Percentiles rank a stretch among this genome's conserved stretches.
These are phyloP conservation scores for Schizochytrium sp. DNA, from an alignment of 108 stramenopile species.

Conservation along the genomic window DNA sequence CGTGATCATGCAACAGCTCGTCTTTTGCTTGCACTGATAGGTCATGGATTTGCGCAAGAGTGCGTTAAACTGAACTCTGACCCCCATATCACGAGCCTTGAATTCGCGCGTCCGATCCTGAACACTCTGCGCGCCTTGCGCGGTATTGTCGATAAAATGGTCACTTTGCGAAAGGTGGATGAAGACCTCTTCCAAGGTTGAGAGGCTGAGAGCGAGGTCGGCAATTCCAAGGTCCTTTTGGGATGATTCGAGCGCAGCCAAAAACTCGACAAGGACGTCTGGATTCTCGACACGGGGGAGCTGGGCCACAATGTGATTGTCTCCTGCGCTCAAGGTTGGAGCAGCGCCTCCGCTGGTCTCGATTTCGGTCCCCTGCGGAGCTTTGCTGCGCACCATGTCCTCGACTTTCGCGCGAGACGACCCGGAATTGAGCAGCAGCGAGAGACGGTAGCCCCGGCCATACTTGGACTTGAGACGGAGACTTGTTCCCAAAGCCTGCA, in stretches of 20 bases:
- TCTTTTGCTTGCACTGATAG: background rate
- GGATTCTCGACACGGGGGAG: background rate
- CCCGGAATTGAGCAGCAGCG: slow-evolving; percentile 33
- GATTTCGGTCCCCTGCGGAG: background rate
- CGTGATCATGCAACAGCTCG: background rate
- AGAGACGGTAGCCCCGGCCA: slow-evolving; percentile 1
- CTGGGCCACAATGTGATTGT: background rate
- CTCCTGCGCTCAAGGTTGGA: background rate
- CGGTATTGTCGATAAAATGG: background rate
- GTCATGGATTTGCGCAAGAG: background rate
- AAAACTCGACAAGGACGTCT: background rate
- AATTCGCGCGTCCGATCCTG: background rate
- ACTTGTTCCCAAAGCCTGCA: slow-evolving; percentile 72
- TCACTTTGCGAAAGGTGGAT: background rate
- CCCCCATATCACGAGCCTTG: background rate
- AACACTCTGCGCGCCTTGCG: background rate
- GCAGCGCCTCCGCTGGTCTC: background rate
- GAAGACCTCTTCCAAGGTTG: background rate
- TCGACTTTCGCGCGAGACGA: background rate
- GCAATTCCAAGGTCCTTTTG: background rate
- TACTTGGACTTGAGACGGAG: slow-evolving; percentile 60
- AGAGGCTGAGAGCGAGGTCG: background rate
- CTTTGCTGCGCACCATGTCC: background rate
- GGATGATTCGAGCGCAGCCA: background rate
- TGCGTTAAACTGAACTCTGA: background rate